These are phyloP conservation scores for Perkinsus olseni DNA, from an alignment of 169 alveolate species.

Conservation along the genomic window DNA sequence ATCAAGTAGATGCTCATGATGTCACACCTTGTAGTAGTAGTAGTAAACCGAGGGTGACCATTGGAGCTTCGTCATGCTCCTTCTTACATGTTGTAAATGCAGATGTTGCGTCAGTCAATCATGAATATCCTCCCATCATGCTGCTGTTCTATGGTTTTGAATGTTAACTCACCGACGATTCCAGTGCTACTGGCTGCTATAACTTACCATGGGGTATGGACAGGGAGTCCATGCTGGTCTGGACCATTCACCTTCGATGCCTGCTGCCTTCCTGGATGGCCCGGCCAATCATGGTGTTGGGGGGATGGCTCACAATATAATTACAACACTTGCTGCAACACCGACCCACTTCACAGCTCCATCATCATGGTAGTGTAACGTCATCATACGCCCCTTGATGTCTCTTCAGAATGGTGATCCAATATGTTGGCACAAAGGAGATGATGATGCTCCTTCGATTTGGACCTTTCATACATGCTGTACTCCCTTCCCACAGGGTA, in stretches of 20 bases:
- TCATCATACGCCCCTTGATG: too few relatives aligned
- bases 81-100: too few relatives aligned
- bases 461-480: background rate
- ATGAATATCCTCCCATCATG: too few relatives aligned
- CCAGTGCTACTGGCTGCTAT: too few relatives aligned
- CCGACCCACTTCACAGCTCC: too few relatives aligned
- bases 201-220: too few relatives aligned
- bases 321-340: background rate
- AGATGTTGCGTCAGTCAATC: background rate
- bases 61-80: too few relatives aligned
- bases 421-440: background rate
- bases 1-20: background rate
- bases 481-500: background rate
- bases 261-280: background rate
- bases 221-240: background rate
- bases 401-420: background rate
- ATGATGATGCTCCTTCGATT: background rate
- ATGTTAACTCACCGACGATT: too few relatives aligned
- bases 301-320: background rate
- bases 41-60: background rate
- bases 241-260: background rate
- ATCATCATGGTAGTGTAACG: too few relatives aligned
- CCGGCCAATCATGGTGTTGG: background rate
- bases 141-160: too few relatives aligned
- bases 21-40: too few relatives aligned